Evolutionary conservation across 805 yeast genomes (phyloP), one percentile per base, ranked within the genome.

Genomic region (Schwanniomyces polymorphus): DNA sequence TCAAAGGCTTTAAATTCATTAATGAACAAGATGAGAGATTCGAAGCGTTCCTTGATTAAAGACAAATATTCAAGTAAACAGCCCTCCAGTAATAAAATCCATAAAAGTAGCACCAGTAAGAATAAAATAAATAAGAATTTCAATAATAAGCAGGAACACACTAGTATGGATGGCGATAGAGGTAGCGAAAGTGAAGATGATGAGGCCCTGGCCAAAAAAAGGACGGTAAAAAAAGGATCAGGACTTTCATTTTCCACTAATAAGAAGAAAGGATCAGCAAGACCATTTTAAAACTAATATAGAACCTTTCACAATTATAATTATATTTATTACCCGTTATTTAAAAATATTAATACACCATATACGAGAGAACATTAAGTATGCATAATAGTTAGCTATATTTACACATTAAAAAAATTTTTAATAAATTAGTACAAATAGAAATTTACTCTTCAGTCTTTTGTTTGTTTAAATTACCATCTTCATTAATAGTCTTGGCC

Each of bases 1-100:
- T 67, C 72, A 6, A 60, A 58, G 46, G 68, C 78, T 2, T 69
- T 73, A 71, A 47, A 57, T 12, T 70, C 75, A 6, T 61, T 73
- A 44, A 57, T 70, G 64, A 70, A 72, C 49, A 66, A 58, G 43
- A 58, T 70, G 62, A 59, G 74, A 38, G 57, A 62, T 33, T 53
- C 55, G 3, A 57, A 47, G 17, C 45, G 72, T 34, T 52, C 52
- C 10, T 56, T 49, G 23, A 37, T 33, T 49, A 18, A 49, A 56
- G 45, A 56, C 58, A 39, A 58, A 21, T 21, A 4, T 21, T 21
- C 23, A 21, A 21, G 23, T 21, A 21, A 21, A 3, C 34, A 11
- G 10, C 2, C 18, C 5, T 7, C 17, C 17, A 54, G 28, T 47
- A 17, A 14, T 25, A 12, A 7, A 33, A 27, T 16, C 16, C 33